Evolutionary conservation across 108 stramenopile genomes (phyloP).

Genomic region (Aurantiochytrium sp.): DNA sequence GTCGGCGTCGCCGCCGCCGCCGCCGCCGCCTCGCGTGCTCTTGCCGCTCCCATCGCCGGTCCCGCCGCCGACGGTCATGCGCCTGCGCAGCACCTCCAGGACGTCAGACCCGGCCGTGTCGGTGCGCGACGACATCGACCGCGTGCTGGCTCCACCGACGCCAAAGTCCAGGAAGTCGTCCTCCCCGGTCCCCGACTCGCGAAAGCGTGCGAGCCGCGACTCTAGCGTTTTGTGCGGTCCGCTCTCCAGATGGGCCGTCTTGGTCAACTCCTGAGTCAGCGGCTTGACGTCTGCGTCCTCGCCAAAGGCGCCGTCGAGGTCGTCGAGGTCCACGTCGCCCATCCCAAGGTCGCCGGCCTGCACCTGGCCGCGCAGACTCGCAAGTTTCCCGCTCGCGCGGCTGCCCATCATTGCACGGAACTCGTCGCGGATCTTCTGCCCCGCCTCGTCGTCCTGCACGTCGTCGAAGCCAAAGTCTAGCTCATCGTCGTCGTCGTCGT

Average conservation of each 20-base stretch:
- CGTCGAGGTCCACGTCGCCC: slow-evolving; percentile 1
- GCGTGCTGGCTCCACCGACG: background rate
- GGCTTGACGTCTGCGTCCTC: background rate
- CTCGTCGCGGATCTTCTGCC: background rate
- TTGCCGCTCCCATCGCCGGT: background rate
- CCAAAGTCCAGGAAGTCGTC: slow-evolving; percentile 6
- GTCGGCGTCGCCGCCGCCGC: background rate
- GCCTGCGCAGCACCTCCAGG: background rate
- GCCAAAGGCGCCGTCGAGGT: background rate
- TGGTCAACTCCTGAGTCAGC: background rate
- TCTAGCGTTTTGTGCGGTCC: background rate
- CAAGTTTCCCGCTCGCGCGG: background rate
- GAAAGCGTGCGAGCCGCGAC: background rate
- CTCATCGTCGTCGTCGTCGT: background rate
- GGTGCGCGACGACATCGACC: background rate
- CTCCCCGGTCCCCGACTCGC: background rate
- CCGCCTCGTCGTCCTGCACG: background rate
- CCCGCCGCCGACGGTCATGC: background rate
- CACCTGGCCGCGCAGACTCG: background rate
- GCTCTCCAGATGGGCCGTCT: background rate
- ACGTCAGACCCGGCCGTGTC: slow-evolving; percentile 11
- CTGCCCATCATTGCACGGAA: slow-evolving; percentile 24
- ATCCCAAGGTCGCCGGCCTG: background rate
- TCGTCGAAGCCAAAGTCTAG: background rate
- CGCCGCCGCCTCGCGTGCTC: background rate